Base-by-base conservation (phyloP, 495 filamentous ascomycete species). In the Neohortaea acidophila region DNA sequence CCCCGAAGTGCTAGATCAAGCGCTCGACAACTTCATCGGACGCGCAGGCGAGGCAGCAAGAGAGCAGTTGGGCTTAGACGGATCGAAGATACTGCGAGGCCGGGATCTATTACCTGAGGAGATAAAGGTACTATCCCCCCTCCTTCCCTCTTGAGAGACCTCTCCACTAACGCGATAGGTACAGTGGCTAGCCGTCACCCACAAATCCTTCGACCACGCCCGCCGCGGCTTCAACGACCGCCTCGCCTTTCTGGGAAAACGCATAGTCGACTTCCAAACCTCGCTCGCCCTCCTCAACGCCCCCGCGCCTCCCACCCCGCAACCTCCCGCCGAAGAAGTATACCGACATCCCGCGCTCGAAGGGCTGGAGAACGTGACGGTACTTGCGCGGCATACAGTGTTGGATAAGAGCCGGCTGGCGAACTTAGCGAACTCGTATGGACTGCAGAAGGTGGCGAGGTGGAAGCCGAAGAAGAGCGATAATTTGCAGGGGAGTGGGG, bases 141-240 rank as follows among this genome's bases (percentile, higher is more conserved):
- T 11, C 10, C 33, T 21, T 20, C 22, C 23, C 24, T n/a, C 30
- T 19, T 18, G 2, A 11, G 21, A 43, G 8, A 14, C 14, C 5
- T 32, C 11, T 8, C 11, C 21, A 20, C 14, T 34, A 21, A 19
- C 21, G 5, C 7, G 15, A 5, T 20, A 8, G 7, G 12, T 18
- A 4, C 94, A 94, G 61, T 99, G 87, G 89, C 68, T 94, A 48
- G 86, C 87, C 9, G 72, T 99, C 41, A 99, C 89, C 26, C 89
- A 99, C 59, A 94, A 94, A 74, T 93, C 84, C 59, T 96, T 94
- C 57, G 89, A 96, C 61, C 84, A 94, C 50, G 89, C 84, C 33
- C 67, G 84, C 53, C 75, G 85, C 63, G 85, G 85, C 9, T 94
- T 81, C 63, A 99, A 96, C 58, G 86, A 94, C 44, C 74, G 85